Evolutionary conservation across 163 green algal genomes (phyloP).

Genomic region (Volvox carteri): DNA sequence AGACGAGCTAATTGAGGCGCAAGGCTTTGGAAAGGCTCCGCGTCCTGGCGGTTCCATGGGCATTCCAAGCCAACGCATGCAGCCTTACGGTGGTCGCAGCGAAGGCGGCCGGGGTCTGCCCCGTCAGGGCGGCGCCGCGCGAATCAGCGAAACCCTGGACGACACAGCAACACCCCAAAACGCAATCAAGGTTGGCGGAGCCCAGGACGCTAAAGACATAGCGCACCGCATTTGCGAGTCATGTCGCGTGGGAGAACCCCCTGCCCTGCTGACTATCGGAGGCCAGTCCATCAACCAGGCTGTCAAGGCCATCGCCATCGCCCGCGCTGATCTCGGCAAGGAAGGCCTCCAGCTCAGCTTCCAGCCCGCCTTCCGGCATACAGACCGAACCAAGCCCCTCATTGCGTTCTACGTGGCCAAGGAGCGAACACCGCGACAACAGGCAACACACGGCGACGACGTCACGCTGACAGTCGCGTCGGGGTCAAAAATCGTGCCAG

Average conservation of each 20-base stretch:
- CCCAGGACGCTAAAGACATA: constrained; percentile 58
- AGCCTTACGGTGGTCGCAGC: constrained; percentile 41
- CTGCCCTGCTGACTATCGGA: constrained; percentile 67
- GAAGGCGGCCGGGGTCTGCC: background rate
- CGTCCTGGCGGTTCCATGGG: background rate
- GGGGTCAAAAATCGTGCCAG: constrained; percentile 46
- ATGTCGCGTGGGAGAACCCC: constrained; percentile 39
- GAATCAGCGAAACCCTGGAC: constrained; percentile 54
- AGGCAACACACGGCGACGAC: constrained; percentile 46
- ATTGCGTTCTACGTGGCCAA: constrained; percentile 70
- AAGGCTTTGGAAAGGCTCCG: constrained; percentile 24
- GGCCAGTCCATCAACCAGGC: constrained; percentile 67
- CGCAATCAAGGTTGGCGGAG: constrained; percentile 56
- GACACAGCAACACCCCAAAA: constrained; percentile 52
- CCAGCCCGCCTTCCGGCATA: constrained; percentile 67
- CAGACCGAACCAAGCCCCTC: constrained; percentile 63
- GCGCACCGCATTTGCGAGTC: constrained; percentile 49
- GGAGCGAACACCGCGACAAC: constrained; percentile 27
- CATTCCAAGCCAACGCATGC: background rate
- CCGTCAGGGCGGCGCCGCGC: background rate
- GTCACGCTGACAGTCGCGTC: constrained; percentile 57
- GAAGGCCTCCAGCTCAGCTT: constrained; percentile 61
- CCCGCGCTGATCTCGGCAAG: constrained; percentile 49
- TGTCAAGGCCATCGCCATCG: constrained; percentile 53
- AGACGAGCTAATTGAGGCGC: constrained; percentile 39